Percentiles rank a stretch among this genome's conserved stretches.
phyloP scores from a whole-genome alignment of 108 stramenopile species.

The Conticribra guillardii region DNA sequence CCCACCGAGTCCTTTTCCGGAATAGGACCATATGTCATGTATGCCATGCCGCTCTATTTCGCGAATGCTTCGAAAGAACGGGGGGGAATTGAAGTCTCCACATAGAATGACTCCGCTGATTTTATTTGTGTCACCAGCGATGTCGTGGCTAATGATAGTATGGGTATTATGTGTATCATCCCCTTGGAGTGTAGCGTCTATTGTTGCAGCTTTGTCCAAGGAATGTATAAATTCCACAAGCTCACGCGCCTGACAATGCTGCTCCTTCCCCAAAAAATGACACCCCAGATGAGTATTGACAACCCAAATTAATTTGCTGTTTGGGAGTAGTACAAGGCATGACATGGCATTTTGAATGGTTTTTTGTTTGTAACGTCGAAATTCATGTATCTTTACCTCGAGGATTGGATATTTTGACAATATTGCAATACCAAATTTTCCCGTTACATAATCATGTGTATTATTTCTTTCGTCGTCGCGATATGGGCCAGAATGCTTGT shows the following conservation, averaged over 20 bases:
- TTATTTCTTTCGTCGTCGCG: no score
- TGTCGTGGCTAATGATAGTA: no score
- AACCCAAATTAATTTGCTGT: conserved; percentile 8
- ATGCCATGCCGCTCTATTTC: not conserved
- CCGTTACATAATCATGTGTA: no score
- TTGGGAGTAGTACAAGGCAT: conserved; percentile 11
- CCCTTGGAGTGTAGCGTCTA: no score
- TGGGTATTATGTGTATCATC: no score
- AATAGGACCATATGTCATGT: conserved; percentile 5
- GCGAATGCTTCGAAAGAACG: conserved; percentile 7
- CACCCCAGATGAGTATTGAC: conserved; percentile 21
- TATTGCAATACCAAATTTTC: conserved; percentile 20
- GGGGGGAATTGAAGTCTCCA: conserved; percentile 23
- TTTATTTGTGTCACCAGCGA: no score
- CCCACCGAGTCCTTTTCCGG: conserved; percentile 3
- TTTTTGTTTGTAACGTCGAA: conserved; percentile 14
- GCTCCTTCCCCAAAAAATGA: conserved; percentile 11
- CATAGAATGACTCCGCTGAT: conserved; percentile 3
- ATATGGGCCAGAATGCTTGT: no score
- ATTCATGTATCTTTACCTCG: conserved; percentile 2
- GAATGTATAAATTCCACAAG: conserved; percentile 12
- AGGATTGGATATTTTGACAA: conserved; percentile 22
- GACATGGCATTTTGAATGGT: conserved; percentile 20
- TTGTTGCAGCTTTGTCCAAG: conserved; percentile 4
- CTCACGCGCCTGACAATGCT: conserved; percentile 11